Evolutionary conservation across 2,329 filamentous ascomycete species (phyloP), one percentile per base, ranked within the genome.

Genomic region (Penicillium sumatraense): DNA sequence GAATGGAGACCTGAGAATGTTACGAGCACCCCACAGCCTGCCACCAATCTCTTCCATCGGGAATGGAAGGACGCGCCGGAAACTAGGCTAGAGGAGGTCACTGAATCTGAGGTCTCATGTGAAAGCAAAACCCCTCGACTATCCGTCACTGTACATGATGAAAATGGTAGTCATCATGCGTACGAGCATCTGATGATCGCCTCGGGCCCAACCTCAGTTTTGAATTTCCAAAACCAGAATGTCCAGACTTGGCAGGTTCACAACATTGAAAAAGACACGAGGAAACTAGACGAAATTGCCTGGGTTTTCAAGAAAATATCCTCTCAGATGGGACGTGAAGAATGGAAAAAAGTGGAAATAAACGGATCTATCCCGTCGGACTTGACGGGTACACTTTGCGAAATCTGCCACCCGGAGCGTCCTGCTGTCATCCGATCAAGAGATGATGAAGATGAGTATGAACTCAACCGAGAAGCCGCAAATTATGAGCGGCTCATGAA

Each of bases 1-100:
- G 55, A 55, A 9, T 85, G 81, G 78, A 68, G 75, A 24, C 9
- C 45, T 2, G 16, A 20, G 13, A 16, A 21, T 20, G 45, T 35
- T 11, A 36, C 33, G 8, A n/a, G 5, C 2, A 18, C 14, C 33
- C 5, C 5, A 8, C 11, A 36, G n/a, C 14, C 33, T 10, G 16
- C 14, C 33, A 18, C 14, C 33, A 18, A 18, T n/a, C 14, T 36
- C 9, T 36, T 16, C 14, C 14, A 36, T 18, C 14, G 33, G 18
- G 3, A 8, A 36, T 36, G 33, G 33, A 14, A 7, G 9, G n/a
- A 8, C 10, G 13, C n/a, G 16, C 5, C 14, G 10, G n/a, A 10
- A n/a, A n/a, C 18, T 36, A 36, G 3, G 1, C 33, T 36, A 9
- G 18, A 14, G 2, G n/a, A 36, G 5, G 3, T 36, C 5, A 18